phyloP scores from a whole-genome alignment of 805 yeast genomes.

The Jamesozyma piceae region DNA sequence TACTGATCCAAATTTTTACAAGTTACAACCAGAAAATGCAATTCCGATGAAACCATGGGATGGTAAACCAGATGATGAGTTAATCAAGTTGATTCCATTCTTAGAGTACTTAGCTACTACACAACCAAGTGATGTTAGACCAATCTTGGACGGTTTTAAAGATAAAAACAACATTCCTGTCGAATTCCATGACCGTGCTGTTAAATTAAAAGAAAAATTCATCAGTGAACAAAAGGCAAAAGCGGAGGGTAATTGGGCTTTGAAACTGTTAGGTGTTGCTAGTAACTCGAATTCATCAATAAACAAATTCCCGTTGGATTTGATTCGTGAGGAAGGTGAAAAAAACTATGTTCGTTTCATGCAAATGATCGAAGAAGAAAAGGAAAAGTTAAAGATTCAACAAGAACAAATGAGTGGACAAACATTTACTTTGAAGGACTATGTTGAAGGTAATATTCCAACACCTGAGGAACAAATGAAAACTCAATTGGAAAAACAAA shows the following conservation, averaged over 20 bases:
- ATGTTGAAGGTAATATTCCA: slow-evolving; percentile 76
- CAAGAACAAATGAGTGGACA: slow-evolving; percentile 77
- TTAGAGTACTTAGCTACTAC: slow-evolving; percentile 91
- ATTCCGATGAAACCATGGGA: slow-evolving; percentile 77
- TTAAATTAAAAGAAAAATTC: slow-evolving; percentile 62
- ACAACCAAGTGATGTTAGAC: slow-evolving; percentile 77
- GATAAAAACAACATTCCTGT: slow-evolving; percentile 59
- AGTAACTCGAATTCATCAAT: slow-evolving; percentile 7
- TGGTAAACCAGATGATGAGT: slow-evolving; percentile 73
- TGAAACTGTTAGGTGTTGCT: slow-evolving; percentile 53
- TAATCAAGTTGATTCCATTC: slow-evolving; percentile 79
- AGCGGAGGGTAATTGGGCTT: slow-evolving; percentile 42
- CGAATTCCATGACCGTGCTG: slow-evolving; percentile 76
- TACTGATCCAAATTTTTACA: slow-evolving; percentile 58
- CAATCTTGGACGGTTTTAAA: slow-evolving; percentile 63
- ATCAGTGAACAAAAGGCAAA: slow-evolving; percentile 41
- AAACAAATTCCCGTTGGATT: slow-evolving; percentile 62
- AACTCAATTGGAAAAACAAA: slow-evolving; percentile 35
- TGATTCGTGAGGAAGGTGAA: slow-evolving; percentile 87
- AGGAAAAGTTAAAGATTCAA: slow-evolving; percentile 47
- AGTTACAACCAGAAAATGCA: slow-evolving; percentile 91
- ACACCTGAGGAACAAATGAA: slow-evolving; percentile 55
- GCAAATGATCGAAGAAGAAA: slow-evolving; percentile 78
- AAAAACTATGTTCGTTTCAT: slow-evolving; percentile 76
- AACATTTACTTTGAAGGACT: slow-evolving; percentile 66